These are phyloP conservation scores for Pittosporum tobira DNA, from an alignment of 129 eudicot species.

Conservation along the genomic window DNA sequence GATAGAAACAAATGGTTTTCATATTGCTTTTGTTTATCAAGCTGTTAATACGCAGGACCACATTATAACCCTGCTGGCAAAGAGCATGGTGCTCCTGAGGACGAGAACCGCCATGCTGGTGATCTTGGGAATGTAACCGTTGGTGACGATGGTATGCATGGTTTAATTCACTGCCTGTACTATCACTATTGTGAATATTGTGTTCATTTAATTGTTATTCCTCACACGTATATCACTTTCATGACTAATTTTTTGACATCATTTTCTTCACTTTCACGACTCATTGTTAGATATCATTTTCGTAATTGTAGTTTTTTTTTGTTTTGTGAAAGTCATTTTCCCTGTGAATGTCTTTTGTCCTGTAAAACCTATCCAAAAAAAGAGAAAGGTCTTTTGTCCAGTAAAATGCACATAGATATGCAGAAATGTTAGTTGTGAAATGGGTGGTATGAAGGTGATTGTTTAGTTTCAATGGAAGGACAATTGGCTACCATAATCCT, in stretches of 20 bases:
- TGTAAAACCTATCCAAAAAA: too few species aligned
- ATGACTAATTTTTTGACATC: too few species aligned
- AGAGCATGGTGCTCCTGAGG: conserved; percentile 95
- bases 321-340: too few species aligned
- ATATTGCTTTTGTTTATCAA: conserved; percentile 5
- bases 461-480: not conserved
- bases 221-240: not conserved
- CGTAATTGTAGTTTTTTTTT: too few species aligned
- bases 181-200: not conserved
- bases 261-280: too few species aligned
- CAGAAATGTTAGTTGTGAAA: not conserved
- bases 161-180: conserved; percentile 1
- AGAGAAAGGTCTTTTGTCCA: too few species aligned
- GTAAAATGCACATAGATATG: too few species aligned
- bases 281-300: too few species aligned
- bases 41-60: conserved; percentile 53
- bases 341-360: too few species aligned
- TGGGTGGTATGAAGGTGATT: not conserved
- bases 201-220: not conserved
- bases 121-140: conserved; percentile 91
- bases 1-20: not conserved
- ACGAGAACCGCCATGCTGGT: conserved; percentile 94
- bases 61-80: conserved; percentile 87
- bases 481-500: not conserved
- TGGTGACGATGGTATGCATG: conserved; percentile 78